Evolutionary conservation across 2,329 filamentous ascomycete species (phyloP).

Genomic region (Boeremia lycopersici): DNA sequence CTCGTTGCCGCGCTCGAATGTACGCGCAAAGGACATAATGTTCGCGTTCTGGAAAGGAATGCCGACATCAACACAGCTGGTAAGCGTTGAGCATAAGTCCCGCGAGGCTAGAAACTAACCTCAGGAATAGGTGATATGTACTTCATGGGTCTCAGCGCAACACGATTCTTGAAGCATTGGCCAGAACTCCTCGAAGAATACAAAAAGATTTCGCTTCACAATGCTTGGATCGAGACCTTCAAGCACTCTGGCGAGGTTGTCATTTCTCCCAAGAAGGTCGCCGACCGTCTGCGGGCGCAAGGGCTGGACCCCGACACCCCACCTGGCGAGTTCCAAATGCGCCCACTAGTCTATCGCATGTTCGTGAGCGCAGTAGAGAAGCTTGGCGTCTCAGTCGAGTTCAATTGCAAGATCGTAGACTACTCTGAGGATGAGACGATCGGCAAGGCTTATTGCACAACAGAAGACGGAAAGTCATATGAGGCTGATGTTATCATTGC

Average conservation of each 20-base stretch:
- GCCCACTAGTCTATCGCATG: slow-evolving; percentile 62
- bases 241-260: slow-evolving; percentile 59
- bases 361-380: slow-evolving; percentile 57
- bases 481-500: slow-evolving; percentile 52
- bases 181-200: slow-evolving; percentile 60
- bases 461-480: slow-evolving; percentile 49
- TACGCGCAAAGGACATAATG: slow-evolving; percentile 49
- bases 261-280: slow-evolving; percentile 56
- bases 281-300: slow-evolving; percentile 56
- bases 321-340: slow-evolving; percentile 62
- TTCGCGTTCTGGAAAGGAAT: slow-evolving; percentile 52
- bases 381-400: slow-evolving; percentile 52
- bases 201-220: slow-evolving; percentile 58
- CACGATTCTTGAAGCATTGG: slow-evolving; percentile 62
- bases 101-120: background rate
- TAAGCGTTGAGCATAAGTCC: slow-evolving; percentile 28
- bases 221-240: slow-evolving; percentile 62
- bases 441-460: slow-evolving; percentile 44
- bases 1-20: slow-evolving; percentile 48
- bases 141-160: slow-evolving; percentile 64
- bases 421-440: slow-evolving; percentile 52
- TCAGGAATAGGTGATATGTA: slow-evolving; percentile 61
- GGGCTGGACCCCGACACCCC: slow-evolving; percentile 56
- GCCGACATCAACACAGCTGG: slow-evolving; percentile 59
- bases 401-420: slow-evolving; percentile 50